These are phyloP conservation scores for Emergomyces pasteurianus DNA, from an alignment of 2,329 filamentous ascomycete species.

Conservation along the genomic window DNA sequence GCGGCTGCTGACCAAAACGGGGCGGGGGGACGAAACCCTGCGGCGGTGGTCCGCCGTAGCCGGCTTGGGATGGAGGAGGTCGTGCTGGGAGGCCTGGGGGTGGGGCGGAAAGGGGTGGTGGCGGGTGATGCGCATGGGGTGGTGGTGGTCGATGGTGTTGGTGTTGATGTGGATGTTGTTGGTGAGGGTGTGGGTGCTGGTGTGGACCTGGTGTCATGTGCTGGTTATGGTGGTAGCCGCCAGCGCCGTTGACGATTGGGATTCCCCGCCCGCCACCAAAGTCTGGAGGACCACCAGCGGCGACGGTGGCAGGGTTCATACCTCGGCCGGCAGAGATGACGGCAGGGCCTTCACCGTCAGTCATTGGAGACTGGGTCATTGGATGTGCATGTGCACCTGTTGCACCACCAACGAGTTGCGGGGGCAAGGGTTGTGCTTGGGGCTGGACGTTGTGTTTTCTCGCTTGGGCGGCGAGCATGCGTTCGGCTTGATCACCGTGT, in stretches of 20 bases:
- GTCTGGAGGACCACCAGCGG: conserved; percentile 23
- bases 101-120: conserved; percentile 35
- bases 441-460: conserved; percentile 89
- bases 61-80: conserved; percentile 56
- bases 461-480: conserved; percentile 80
- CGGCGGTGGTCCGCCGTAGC: conserved; percentile 51
- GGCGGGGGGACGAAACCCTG: conserved; percentile 28
- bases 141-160: conserved; percentile 43
- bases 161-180: conserved; percentile 35
- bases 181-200: conserved; percentile 41
- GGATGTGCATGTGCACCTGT: conserved; percentile 27
- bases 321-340: conserved; percentile 13
- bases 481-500: conserved; percentile 87
- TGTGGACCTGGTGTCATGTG: conserved; percentile 26
- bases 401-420: conserved; percentile 50
- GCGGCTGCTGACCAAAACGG: conserved; percentile 25
- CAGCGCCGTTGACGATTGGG: conserved; percentile 24
- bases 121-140: conserved; percentile 32
- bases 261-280: conserved; percentile 28
- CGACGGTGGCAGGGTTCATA: conserved; percentile 16
- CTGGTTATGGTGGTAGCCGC: conserved; percentile 32
- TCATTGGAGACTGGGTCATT: conserved; percentile 28
- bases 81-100: conserved; percentile 50
- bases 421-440: conserved; percentile 62
- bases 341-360: conserved; percentile 27